Percentiles rank a stretch among this genome's conserved stretches.
phyloP scores from a whole-genome alignment of 306 rosid species.

The Sechiopsis laciniata region DNA sequence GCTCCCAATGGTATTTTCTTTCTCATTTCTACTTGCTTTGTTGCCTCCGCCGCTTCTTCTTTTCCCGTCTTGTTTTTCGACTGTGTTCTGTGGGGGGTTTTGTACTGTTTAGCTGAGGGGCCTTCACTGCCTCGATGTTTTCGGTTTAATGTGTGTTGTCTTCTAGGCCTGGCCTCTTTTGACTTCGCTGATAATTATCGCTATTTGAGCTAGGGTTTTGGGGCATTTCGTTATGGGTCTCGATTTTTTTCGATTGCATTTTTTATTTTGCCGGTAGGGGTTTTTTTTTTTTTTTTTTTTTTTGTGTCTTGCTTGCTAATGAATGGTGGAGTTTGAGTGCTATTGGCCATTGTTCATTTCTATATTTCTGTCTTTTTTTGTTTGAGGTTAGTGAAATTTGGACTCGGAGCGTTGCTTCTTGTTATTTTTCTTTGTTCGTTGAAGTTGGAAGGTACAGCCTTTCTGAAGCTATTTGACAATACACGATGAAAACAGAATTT shows the following conservation, averaged over 20 bases:
- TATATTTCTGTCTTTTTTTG: background rate
- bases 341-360: background rate
- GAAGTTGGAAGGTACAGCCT: background rate
- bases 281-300: no score
- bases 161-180: background rate
- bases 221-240: background rate
- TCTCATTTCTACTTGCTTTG: background rate
- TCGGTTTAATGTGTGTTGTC: background rate
- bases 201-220: background rate
- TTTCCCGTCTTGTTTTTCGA: background rate
- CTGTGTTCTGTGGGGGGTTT: constrained; percentile 10
- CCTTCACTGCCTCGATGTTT: background rate
- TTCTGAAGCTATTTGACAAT: background rate
- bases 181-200: background rate
- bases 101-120: constrained; percentile 28
- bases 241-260: no score
- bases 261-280: no score
- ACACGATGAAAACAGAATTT: background rate
- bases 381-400: background rate
- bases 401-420: background rate
- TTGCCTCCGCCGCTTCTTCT: background rate
- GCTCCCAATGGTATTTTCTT: constrained; percentile 66
- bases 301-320: no score
- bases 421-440: background rate
- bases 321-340: background rate